These are phyloP conservation scores for Globisporangium spiculum DNA, from an alignment of 352 stramenopile species.

Conservation along the genomic window DNA sequence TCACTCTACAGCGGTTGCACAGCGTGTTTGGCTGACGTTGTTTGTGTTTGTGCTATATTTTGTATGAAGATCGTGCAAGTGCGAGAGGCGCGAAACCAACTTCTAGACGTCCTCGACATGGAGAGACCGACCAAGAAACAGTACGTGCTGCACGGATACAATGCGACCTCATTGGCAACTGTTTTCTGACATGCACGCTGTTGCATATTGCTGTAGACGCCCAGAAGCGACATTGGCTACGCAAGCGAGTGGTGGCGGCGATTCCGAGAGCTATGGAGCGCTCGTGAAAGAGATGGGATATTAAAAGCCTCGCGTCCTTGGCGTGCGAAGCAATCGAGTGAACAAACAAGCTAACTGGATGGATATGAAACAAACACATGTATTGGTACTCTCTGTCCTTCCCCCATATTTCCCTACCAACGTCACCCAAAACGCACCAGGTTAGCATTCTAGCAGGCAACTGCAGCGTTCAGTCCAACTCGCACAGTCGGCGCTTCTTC, in stretches of 20 bases:
- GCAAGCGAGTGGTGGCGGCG: neutral
- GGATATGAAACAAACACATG: neutral
- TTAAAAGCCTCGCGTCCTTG: constrained; percentile 22
- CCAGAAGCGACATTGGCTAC: neutral
- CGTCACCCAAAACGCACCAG: neutral
- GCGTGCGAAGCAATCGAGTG: neutral
- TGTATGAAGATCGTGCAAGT: constrained; percentile 43
- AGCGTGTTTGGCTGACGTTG: neutral
- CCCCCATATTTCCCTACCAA: neutral
- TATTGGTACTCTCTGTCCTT: too few relatives aligned
- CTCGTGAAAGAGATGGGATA: constrained; percentile 81
- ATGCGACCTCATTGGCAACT: neutral
- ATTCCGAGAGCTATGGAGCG: constrained; percentile 42
- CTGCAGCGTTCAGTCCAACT: neutral
- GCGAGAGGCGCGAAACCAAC: constrained; percentile 49
- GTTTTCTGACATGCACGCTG: neutral
- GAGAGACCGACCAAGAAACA: constrained; percentile 53
- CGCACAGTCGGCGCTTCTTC: neutral
- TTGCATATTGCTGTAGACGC: constrained; percentile 7
- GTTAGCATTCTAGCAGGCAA: constrained; percentile 14
- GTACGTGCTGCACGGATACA: constrained; percentile 26
- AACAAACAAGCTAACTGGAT: neutral
- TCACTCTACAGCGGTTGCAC: neutral
- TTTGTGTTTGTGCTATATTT: neutral
- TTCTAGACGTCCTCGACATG: constrained; percentile 66